phyloP scores from a whole-genome alignment of 192 early-diverging fungal species.

The Kickxella alabastrina region DNA sequence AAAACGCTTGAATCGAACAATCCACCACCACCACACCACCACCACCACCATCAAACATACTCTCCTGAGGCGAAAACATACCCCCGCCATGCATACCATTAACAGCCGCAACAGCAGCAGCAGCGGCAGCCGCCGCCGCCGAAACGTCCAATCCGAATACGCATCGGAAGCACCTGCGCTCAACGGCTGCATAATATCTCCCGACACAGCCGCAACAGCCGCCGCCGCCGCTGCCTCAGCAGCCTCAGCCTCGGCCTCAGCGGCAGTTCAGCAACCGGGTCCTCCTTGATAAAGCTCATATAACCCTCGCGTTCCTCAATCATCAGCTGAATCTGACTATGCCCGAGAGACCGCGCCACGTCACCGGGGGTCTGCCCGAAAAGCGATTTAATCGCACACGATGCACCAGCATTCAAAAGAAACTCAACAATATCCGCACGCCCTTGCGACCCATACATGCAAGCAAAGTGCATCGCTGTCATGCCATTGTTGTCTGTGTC shows the following conservation, averaged over 20 bases:
- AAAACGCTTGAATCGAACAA: not conserved
- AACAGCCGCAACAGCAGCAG: not conserved
- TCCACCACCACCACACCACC: not conserved
- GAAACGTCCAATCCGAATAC: not conserved
- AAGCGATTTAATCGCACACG: constrained; percentile 7
- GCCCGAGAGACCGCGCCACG: constrained; percentile 17
- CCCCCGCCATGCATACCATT: constrained; percentile 1
- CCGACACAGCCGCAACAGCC: not conserved
- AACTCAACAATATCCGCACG: constrained; percentile 50
- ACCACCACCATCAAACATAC: not conserved
- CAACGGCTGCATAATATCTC: too few species aligned
- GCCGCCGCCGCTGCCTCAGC: not conserved
- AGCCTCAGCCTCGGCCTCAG: not conserved
- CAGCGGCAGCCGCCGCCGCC: not conserved
- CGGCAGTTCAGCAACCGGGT: constrained; percentile 21
- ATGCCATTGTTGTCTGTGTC: constrained; percentile 60
- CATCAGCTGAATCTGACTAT: constrained; percentile 11
- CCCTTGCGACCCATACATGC: constrained; percentile 48
- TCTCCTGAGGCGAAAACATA: not conserved
- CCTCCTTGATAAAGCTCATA: constrained; percentile 43
- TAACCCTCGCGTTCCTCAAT: constrained; percentile 45
- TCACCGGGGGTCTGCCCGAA: constrained; percentile 28
- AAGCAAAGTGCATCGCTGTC: constrained; percentile 70
- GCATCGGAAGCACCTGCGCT: not conserved
- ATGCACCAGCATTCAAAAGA: constrained; percentile 59